Conservation (phyloP, 2,329 filamentous ascomycete species). For the Claviceps sp. region DNA sequence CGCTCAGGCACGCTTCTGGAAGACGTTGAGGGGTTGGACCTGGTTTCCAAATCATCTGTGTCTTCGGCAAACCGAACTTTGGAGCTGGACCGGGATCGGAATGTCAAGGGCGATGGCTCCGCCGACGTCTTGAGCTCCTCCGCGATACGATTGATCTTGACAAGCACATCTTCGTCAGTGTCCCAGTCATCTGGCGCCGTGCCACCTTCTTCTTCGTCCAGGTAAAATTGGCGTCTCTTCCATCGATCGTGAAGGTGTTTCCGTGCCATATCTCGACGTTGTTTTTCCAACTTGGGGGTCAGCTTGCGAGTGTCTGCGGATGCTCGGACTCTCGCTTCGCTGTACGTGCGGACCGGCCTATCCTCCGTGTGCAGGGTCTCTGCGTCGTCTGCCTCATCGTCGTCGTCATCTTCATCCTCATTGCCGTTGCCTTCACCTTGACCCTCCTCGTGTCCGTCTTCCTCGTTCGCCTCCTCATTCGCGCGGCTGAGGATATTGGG, state of each 20-base stretch:
- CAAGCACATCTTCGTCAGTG: constrained; percentile 43
- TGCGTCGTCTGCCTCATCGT: constrained; percentile 12
- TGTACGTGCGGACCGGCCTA: constrained; percentile 18
- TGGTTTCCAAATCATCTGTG: constrained; percentile 52
- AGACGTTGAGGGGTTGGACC: constrained; percentile 60
- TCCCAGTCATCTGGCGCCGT: constrained; percentile 50
- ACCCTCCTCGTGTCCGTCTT: constrained; percentile 14
- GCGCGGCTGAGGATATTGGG: constrained; percentile 23
- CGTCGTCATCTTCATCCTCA: constrained; percentile 10
- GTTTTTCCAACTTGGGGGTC: constrained; percentile 25
- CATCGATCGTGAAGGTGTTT: constrained; percentile 55
- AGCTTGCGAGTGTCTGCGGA: constrained; percentile 22
- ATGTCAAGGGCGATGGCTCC: constrained; percentile 15
- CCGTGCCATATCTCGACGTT: constrained; percentile 31
- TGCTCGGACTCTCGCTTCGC: constrained; percentile 26
- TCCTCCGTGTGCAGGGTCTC: constrained; percentile 7
- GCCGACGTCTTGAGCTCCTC: constrained; percentile 30
- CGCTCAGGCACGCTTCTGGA: constrained; percentile 59
- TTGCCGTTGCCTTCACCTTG: constrained; percentile 12
- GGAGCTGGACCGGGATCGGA: constrained; percentile 54
- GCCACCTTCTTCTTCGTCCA: constrained; percentile 73
- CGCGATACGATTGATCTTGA: constrained; percentile 15
- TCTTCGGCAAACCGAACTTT: constrained; percentile 69
- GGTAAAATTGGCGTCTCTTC: constrained; percentile 66
- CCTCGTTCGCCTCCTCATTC: constrained; percentile 15